Conservation (phyloP, 2,329 filamentous ascomycete genomes). For the Leptographium lundbergii region DNA sequence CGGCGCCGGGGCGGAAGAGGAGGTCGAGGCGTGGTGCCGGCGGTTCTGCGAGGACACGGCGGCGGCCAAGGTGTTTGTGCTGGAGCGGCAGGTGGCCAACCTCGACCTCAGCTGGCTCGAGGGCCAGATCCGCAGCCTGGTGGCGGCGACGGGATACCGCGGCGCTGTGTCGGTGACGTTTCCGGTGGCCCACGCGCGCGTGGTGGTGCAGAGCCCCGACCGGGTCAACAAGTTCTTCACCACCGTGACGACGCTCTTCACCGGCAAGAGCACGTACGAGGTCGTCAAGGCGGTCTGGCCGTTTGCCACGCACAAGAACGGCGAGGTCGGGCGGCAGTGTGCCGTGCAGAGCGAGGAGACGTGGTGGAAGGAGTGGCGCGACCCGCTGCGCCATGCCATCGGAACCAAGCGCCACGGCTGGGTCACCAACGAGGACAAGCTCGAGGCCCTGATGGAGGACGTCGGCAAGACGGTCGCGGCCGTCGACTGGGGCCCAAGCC, state of each 20-base stretch:
- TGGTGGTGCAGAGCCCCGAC: slow-evolving; percentile 38
- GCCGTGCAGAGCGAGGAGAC: slow-evolving; percentile 42
- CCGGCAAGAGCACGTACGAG: slow-evolving; percentile 40
- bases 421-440: slow-evolving; percentile 40
- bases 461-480: slow-evolving; percentile 22
- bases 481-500: slow-evolving; percentile 28
- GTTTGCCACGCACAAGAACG: slow-evolving; percentile 36
- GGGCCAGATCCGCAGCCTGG: slow-evolving; percentile 37
- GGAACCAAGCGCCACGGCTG: slow-evolving; percentile 25
- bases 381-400: slow-evolving; percentile 28
- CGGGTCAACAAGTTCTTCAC: slow-evolving; percentile 42
- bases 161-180: slow-evolving; percentile 36
- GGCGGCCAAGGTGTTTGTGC: slow-evolving; percentile 33
- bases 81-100: slow-evolving; percentile 41
- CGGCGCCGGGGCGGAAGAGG: slow-evolving; percentile 14
- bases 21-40: slow-evolving; percentile 36
- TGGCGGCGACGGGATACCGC: slow-evolving; percentile 36
- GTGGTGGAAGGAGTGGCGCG: slow-evolving; percentile 42
- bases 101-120: slow-evolving; percentile 42
- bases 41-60: slow-evolving; percentile 32
- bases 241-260: slow-evolving; percentile 36
- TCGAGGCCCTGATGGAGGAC: slow-evolving; percentile 39
- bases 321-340: slow-evolving; percentile 29
- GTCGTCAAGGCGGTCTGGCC: slow-evolving; percentile 45
- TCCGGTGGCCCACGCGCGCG: slow-evolving; percentile 34